A percentile compares a stretch with the other conserved stretches of the same genome.
Conservation (phyloP, 2,329 filamentous ascomycete species). For the Cercospora canescens region DNA sequence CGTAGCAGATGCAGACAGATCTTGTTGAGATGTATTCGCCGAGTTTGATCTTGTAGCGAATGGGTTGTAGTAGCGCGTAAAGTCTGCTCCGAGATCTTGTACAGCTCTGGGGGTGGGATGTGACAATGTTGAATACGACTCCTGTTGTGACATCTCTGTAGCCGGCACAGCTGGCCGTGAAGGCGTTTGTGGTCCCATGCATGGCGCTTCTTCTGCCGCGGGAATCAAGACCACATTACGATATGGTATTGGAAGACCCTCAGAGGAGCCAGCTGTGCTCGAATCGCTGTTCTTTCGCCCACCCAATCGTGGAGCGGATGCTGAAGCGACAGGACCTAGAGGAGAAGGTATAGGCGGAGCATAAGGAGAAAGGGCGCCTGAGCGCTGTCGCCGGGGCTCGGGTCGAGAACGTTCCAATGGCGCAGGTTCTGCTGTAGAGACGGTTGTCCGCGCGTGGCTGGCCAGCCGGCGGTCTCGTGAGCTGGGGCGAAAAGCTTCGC, state of each 20-base stretch:
- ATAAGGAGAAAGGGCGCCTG: conserved; percentile 16
- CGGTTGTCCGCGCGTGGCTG: not conserved
- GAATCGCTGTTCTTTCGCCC: conserved; percentile 26
- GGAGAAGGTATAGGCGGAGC: conserved; percentile 22
- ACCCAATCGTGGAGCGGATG: conserved; percentile 16
- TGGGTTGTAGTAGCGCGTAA: conserved; percentile 41
- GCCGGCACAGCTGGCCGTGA: conserved; percentile 18
- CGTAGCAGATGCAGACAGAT: conserved; percentile 25
- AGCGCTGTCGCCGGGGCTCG: conserved; percentile 5
- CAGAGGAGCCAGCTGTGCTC: conserved; percentile 18
- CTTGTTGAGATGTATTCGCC: conserved; percentile 34
- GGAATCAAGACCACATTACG: not conserved
- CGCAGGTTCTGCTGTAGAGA: conserved; percentile 1
- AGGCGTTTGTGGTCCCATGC: conserved; percentile 8
- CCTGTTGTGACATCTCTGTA: conserved; percentile 26
- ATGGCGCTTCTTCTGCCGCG: not conserved
- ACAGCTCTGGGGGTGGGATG: conserved; percentile 35
- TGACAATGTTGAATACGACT: conserved; percentile 32
- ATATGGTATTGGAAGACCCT: not conserved
- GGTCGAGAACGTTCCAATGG: conserved; percentile 9
- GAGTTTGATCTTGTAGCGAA: conserved; percentile 38
- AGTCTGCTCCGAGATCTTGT: conserved; percentile 39
- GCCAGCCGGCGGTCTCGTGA: not conserved
- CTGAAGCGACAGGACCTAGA: conserved; percentile 22
- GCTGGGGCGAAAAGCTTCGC: not conserved